Base-by-base conservation (phyloP, 1,139 yeast species). In the Yamadazyma mexicana region DNA sequence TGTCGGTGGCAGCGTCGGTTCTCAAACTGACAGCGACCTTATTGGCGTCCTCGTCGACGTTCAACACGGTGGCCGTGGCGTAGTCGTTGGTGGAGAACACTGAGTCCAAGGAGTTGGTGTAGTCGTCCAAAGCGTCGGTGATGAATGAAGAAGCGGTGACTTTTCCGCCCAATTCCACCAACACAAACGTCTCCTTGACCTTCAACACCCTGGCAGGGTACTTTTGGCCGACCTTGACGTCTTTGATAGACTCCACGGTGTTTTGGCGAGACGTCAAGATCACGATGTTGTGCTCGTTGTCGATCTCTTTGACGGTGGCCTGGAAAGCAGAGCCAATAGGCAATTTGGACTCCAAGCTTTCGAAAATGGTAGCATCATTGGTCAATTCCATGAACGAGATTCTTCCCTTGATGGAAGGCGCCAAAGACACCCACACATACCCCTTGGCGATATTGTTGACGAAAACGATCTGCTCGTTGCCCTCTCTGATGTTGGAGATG, bases 81-180 rank as follows among this genome's bases (percentile, higher is more conserved):
- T 79, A 70, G 44, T 80, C 81, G 48, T 82, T 82, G 10, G 69
- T 61, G 24, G 71, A 63, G 58, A 72, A 87, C 1, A 66, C 70
- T n/a, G 70, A 73, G 14, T 69, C 71, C 40, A 84, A 63, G 34
- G 78, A 70, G 22, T 73, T 68, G 23, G 80, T 69, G 56, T 80
- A 87, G 53, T 87, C 85, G 51, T 84, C 78, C 48, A 87, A 69
- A 12, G 95, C 89, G 60, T 89, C 96, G 3, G 95, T 83, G 36
- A 83, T 73, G 56, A 71, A 82, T 3, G 89, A 79, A 46, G 81
- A 73, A 23, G 88, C 96, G 40, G 73, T 69, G 15, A 83, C 69
- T 34, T 70, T 71, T 25, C 73, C 72, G 16, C 87, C 87, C 33
- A 87, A 62, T 47, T 83, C 87, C 34, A 87, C 83, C 44, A 86